Percentiles rank a stretch among this genome's conserved stretches.
phyloP scores from a whole-genome alignment of 2,329 filamentous ascomycete species.

The Diaporthe sp. region DNA sequence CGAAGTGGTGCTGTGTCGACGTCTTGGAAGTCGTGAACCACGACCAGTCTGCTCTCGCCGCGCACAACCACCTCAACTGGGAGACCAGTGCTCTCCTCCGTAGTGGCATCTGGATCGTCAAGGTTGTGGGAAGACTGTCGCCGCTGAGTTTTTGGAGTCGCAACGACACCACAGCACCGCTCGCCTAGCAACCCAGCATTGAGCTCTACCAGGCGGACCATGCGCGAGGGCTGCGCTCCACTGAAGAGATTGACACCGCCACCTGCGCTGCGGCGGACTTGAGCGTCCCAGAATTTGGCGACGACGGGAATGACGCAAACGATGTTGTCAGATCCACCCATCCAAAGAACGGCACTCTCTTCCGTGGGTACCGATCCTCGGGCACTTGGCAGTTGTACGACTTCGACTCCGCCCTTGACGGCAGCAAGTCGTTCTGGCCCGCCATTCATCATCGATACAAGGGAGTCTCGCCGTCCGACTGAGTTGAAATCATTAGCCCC shows the following conservation, averaged over 20 bases:
- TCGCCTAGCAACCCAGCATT: conserved; percentile 69
- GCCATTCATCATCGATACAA: conserved; percentile 55
- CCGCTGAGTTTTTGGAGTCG: conserved; percentile 55
- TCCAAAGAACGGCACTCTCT: conserved; percentile 70
- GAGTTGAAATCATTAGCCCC: conserved; percentile 42
- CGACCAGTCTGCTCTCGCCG: conserved; percentile 69
- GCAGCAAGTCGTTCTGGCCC: conserved; percentile 66
- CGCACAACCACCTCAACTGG: conserved; percentile 68
- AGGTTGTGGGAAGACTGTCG: conserved; percentile 22
- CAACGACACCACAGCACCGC: conserved; percentile 65
- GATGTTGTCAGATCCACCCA: conserved; percentile 67
- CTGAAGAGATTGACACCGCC: conserved; percentile 68
- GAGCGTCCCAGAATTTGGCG: conserved; percentile 72
- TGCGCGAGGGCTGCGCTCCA: conserved; percentile 67
- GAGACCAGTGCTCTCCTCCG: conserved; percentile 52
- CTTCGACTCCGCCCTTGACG: conserved; percentile 67
- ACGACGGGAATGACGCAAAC: conserved; percentile 70
- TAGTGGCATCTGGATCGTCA: conserved; percentile 44
- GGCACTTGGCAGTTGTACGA: conserved; percentile 59
- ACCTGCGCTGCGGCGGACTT: conserved; percentile 65
- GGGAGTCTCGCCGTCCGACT: conserved; percentile 38
- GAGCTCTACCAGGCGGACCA: conserved; percentile 69
- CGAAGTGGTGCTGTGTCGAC: conserved; percentile 41
- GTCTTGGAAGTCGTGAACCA: conserved; percentile 68
- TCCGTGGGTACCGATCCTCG: conserved; percentile 61